Conservation (phyloP, 305 asterid genomes). For the Fraxinus floribunda region DNA sequence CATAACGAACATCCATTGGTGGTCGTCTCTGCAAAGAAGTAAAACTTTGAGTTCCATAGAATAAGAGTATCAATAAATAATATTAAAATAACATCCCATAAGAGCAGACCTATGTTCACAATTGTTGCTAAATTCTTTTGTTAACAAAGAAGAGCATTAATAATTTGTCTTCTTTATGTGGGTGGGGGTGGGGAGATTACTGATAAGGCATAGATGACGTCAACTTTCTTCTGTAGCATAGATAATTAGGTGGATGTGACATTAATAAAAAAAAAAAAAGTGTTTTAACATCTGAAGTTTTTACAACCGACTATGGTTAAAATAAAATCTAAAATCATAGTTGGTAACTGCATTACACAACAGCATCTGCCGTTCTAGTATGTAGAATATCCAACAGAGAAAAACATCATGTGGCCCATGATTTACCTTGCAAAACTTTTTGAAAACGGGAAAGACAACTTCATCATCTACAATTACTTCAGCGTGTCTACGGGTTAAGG, state of each 20-base stretch:
- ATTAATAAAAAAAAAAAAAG: not conserved
- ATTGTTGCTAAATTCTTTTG: not conserved
- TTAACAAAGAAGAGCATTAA: not conserved
- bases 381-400: not conserved
- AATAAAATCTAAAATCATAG: not conserved
- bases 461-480: slow-evolving; percentile 81
- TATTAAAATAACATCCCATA: not conserved
- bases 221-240: not conserved
- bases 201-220: not conserved
- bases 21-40: slow-evolving; percentile 72
- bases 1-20: slow-evolving; percentile 52
- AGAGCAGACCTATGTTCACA: not conserved
- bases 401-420: not conserved
- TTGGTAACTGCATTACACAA: not conserved
- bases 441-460: slow-evolving; percentile 58
- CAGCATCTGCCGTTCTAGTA: too few relatives aligned
- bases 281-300: not conserved
- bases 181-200: not conserved
- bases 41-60: slow-evolving; percentile 7
- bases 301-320: not conserved
- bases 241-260: not conserved
- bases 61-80: slow-evolving; percentile 8
- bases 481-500: slow-evolving; percentile 75
- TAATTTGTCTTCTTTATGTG: not conserved
- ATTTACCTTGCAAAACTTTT: slow-evolving; percentile 77